These are phyloP conservation scores for Aureobasidium mangrovei DNA, from an alignment of 2,329 filamentous ascomycete genomes.

Conservation along the genomic window DNA sequence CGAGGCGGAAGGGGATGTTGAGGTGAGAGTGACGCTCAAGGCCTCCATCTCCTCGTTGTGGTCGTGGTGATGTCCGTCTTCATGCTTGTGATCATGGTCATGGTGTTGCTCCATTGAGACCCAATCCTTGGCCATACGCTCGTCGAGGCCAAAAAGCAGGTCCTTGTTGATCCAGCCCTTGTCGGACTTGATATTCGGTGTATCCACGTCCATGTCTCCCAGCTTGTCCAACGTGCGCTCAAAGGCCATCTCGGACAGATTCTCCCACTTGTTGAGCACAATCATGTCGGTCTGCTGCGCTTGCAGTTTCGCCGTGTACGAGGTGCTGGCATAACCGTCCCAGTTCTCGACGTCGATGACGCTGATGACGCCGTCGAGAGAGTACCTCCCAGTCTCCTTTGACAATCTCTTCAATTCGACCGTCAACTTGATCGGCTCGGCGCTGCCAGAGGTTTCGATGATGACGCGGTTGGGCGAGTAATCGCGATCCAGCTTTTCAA, in stretches of 20 bases:
- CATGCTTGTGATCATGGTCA: slow-evolving; percentile 35
- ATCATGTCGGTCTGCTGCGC: slow-evolving; percentile 84
- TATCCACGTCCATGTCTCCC: slow-evolving; percentile 71
- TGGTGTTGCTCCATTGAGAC: slow-evolving; percentile 29
- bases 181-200: slow-evolving; percentile 71
- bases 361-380: slow-evolving; percentile 77
- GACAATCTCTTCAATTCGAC: slow-evolving; percentile 80
- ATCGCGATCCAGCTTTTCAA: slow-evolving; percentile 59
- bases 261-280: slow-evolving; percentile 90
- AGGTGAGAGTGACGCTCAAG: slow-evolving; percentile 59
- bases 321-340: slow-evolving; percentile 85
- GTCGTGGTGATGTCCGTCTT: slow-evolving; percentile 35
- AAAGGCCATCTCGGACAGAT: slow-evolving; percentile 60
- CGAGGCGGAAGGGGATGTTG: slow-evolving; percentile 19
- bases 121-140: slow-evolving; percentile 56
- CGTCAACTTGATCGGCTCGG: slow-evolving; percentile 73
- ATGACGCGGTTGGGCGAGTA: slow-evolving; percentile 72
- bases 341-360: slow-evolving; percentile 95
- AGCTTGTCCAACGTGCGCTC: slow-evolving; percentile 72
- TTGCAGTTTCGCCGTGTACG: slow-evolving; percentile 80
- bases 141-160: slow-evolving; percentile 80
- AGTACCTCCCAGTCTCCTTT: slow-evolving; percentile 59
- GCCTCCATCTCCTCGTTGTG: slow-evolving; percentile 88
- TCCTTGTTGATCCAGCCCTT: slow-evolving; percentile 70
- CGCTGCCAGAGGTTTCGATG: slow-evolving; percentile 84